Evolutionary conservation across 1,139 yeast species (phyloP), one percentile per base, ranked within the genome.

Genomic region (Arxiozyma bovina): DNA sequence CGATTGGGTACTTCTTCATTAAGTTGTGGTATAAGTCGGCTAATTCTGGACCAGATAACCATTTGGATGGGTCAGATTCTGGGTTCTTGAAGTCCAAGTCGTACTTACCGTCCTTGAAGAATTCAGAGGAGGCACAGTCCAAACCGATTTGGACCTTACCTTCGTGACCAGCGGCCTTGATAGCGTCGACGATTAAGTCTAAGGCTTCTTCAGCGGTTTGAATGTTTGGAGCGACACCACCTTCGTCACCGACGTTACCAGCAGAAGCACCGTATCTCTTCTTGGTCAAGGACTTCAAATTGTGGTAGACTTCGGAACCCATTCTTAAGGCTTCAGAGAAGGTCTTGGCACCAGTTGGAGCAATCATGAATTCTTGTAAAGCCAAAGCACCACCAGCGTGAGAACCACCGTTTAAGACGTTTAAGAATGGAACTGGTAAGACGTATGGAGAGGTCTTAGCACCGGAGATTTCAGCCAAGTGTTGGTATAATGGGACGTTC

Each of bases 361-460:
- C 96, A 77, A 91, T 87, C 97, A 91, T 90, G 80, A 91, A 91
- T 80, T 91, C 98, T 80, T 91, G 98, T 84, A 91, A 84, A 68
- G 97, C 97, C 66, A 91, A 81, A 72, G 91, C 87, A 80, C 98
- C 98, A 79, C 97, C 98, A 70, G 98, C 97, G 79, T 91, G 98
- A 72, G 95, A 85, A 76, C 98, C 97, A 81, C 98, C 97, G 83
- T 91, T 91, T 75, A 91, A 81, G 65, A 91, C 97, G 78, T 91
- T 91, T 80, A 87, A 93, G 89, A 89, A 88, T 65, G 96, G 96
- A 75, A 90, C 96, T 75, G 96, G 96, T 72, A 88, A 77, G 57
- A 88, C 95, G 73, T 73, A 87, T 73, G 91, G 89, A 70, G 83
- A 78, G 62, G 87, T 71, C 61, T 73, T 77, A 54, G 70, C 54